phyloP scores from a whole-genome alignment of 768 basidiomycete genomes.

The Lactifluus pinguis region DNA sequence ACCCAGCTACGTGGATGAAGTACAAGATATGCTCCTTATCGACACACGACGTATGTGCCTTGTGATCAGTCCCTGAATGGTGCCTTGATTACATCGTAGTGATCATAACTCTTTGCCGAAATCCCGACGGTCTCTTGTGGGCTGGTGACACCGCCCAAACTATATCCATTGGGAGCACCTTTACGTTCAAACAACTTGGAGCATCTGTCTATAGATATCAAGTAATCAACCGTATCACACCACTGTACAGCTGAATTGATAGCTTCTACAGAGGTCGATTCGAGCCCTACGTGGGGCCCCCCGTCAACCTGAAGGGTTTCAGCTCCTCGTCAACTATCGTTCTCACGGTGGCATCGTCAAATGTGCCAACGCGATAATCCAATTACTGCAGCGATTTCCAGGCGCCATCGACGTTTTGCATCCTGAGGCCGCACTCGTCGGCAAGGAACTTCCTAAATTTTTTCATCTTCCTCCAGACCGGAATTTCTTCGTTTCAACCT shows the following conservation, averaged over 20 bases:
- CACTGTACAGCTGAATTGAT: background rate
- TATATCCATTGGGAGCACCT: constrained; percentile 63
- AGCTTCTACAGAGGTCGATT: background rate
- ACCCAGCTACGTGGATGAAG: constrained; percentile 61
- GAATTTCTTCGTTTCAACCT: background rate
- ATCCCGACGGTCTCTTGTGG: constrained; percentile 64
- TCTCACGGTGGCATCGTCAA: constrained; percentile 70
- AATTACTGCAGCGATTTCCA: constrained; percentile 49
- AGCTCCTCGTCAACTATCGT: constrained; percentile 56
- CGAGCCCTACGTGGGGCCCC: constrained; percentile 13
- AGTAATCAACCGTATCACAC: constrained; percentile 28
- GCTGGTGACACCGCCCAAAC: constrained; percentile 78
- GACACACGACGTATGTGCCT: constrained; percentile 44
- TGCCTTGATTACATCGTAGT: constrained; percentile 31
- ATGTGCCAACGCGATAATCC: constrained; percentile 55
- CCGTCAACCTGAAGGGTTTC: constrained; percentile 36
- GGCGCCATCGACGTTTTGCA: constrained; percentile 51
- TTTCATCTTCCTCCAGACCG: constrained; percentile 26
- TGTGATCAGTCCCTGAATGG: background rate
- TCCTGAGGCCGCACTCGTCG: constrained; percentile 46
- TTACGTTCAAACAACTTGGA: constrained; percentile 63
- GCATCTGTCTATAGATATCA: constrained; percentile 57
- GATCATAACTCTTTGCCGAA: constrained; percentile 50
- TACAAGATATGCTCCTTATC: constrained; percentile 61
- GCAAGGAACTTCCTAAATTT: constrained; percentile 50